Evolutionary conservation across 2,329 filamentous ascomycete species (phyloP), one percentile per base, ranked within the genome.

Genomic region (Zymoseptoria passerinii): DNA sequence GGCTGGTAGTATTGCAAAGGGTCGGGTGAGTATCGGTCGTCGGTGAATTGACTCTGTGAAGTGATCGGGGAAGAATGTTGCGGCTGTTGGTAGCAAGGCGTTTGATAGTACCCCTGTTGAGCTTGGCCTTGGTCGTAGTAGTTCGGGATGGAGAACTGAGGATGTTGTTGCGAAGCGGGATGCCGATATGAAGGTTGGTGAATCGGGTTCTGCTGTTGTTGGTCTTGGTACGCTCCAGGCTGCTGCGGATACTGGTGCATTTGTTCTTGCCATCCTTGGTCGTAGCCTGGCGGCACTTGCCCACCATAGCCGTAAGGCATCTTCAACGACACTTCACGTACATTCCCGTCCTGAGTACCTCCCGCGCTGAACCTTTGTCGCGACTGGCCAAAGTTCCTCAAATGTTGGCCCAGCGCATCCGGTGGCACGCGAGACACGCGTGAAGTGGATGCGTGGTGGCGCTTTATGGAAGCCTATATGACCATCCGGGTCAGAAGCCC

Each of bases 1-100:
- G 35, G 40, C 48, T 65, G 63, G 23, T 59, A 65, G 50, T 50
- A 51, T 29, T 61, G 62, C 44, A 61, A 50, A n/a, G 63, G 60
- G 27, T 64, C 63, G 5, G 61, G 63, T 6, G 63, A 64, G 28
- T 62, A 64, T 19, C 50, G 59, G 4, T 48, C 50, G 48, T 55
- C 51, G 18, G 59, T 58, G 28, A 61, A 53, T 5, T 28, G 44
- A 4, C 48, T 54, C n/a, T 55, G 56, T 48, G 54, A 59, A 19
- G 48, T 44, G 20, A 60, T 58, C 40, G 63, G 60, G 52, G 63
- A 63, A 28, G 56, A 20, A 54, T 66, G 62, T 13, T 59, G 52
- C 48, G 56, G 61, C 52, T 62, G 63, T 28, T 56, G 56, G 28
- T 60, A 55, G 28, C 49, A 50, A 5, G 63, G 63, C 28, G 60